A percentile compares a stretch with the other conserved stretches of the same genome.
Conservation (phyloP, 164 flowering plant genomes). For the Vitis cinerea region DNA sequence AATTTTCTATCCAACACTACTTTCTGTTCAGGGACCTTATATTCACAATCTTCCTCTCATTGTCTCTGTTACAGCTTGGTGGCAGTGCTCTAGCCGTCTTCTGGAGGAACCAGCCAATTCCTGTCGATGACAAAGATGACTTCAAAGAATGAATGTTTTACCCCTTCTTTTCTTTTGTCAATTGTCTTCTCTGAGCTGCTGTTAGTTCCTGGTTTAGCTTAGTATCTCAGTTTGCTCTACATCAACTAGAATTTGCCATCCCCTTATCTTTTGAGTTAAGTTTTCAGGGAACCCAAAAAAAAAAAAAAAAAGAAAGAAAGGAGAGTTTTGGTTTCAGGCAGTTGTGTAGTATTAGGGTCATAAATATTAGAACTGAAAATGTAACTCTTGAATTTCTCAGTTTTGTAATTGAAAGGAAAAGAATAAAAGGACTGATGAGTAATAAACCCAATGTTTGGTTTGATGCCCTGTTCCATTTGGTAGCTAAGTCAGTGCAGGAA, state of each 20-base stretch:
- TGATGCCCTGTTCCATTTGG: no score
- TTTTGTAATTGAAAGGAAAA: not conserved
- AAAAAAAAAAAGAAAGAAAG: no score
- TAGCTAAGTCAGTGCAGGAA: not conserved
- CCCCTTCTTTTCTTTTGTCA: no score
- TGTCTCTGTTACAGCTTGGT: conserved; percentile 64
- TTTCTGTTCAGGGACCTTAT: not conserved
- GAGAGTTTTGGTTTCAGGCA: conserved; percentile 1
- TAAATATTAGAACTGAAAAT: not conserved
- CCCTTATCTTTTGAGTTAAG: no score
- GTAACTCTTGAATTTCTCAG: not conserved
- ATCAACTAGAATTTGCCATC: no score
- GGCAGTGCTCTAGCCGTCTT: conserved; percentile 93
- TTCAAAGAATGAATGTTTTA: conserved; percentile 68
- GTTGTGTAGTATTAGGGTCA: not conserved
- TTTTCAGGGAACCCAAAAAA: no score
- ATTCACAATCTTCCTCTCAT: not conserved
- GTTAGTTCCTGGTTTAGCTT: conserved; percentile 1
- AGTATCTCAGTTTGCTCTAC: not conserved
- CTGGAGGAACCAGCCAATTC: conserved; percentile 85
- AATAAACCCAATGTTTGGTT: no score
- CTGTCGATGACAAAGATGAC: conserved; percentile 89
- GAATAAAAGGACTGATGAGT: not conserved
- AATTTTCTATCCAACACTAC: not conserved
- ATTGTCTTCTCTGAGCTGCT: no score